phyloP scores from a whole-genome alignment of 2,329 filamentous ascomycete species.

The Tolypocladium endophyticum region DNA sequence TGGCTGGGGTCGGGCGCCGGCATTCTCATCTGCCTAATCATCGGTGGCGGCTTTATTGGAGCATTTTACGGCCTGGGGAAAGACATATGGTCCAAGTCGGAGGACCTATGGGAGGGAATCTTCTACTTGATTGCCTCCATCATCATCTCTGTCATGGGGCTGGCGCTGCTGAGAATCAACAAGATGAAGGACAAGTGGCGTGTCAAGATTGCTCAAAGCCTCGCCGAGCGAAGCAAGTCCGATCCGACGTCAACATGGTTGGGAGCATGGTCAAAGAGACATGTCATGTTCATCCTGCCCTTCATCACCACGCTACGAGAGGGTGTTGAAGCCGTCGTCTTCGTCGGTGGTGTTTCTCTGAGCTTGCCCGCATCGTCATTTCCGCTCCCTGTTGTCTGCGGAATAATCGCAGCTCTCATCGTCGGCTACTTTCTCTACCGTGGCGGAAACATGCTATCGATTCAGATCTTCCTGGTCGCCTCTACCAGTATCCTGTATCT shows the following conservation, averaged over 20 bases:
- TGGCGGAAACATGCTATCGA: constrained; percentile 16
- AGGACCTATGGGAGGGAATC: not conserved
- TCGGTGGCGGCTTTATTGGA: not conserved
- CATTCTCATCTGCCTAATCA: not conserved
- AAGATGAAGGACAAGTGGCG: constrained; percentile 73
- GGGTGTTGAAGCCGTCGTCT: not conserved
- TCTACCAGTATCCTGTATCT: constrained; percentile 75
- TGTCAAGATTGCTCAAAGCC: constrained; percentile 56
- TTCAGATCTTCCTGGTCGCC: constrained; percentile 63
- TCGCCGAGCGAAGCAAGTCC: constrained; percentile 38
- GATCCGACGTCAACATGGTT: not conserved
- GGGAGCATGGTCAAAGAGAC: not conserved
- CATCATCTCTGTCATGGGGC: constrained; percentile 58
- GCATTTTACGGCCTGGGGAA: not conserved
- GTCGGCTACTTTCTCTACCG: constrained; percentile 61
- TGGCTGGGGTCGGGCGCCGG: not conserved
- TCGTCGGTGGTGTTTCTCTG: not conserved
- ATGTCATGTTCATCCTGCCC: not conserved
- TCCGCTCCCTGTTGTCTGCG: not conserved
- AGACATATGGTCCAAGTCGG: not conserved
- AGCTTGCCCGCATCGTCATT: not conserved
- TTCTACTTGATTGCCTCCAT: constrained; percentile 26
- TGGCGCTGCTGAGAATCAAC: constrained; percentile 61
- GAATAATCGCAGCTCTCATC: constrained; percentile 29
- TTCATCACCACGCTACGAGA: not conserved